Base-by-base conservation (phyloP, 2,329 filamentous ascomycete genomes). In the Ambrosiella beaveri region DNA sequence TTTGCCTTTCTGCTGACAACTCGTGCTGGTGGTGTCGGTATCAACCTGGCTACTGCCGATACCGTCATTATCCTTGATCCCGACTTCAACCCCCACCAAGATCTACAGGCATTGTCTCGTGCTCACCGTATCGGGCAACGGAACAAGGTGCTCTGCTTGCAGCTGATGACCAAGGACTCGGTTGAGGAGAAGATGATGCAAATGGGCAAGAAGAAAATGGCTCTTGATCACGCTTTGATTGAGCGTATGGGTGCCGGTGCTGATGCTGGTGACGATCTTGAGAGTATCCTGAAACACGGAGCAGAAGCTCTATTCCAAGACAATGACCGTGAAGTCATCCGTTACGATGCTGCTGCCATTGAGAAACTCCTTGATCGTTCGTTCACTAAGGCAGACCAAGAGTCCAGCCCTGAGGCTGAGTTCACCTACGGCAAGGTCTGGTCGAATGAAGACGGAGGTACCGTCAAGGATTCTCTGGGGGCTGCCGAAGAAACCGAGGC, bases 51-150 rank as follows among this genome's bases (percentile, higher is more conserved):
- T 0, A 95, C 90, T 7, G 93, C 93, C 2, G 93, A 98, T 66
- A 98, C 93, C 0, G 94, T 98, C 61, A 96, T 98, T 63, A 96
- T 98, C 63, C 81, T 97, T 63, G 90, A 98, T 65, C 88, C 88
- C 0, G 93, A 98, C 66, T 97, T 95, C 74, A 98, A 98, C 62
- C 93, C 93, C 0, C 93, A 98, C 66, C 93, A 98, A 69, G 94
- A 98, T 65, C 86, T 98, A 45, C 93, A 98, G 68, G 93, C 93
- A 0, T 76, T 98, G 37, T 95, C 91, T 37, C 83, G 94, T 63
- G 93, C 91, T 15, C 93, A 98, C 69, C 85, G 93, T 35, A 97
- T 98, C 62, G 94, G 94, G 0, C 94, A 98, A 70, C 88, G 89
- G 69, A 89, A 93, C 63, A 96, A 94, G 65, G 93, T 98, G 0